Conservation (phyloP, 139 green algal species). For the Chlamydomonas sp. region DNA sequence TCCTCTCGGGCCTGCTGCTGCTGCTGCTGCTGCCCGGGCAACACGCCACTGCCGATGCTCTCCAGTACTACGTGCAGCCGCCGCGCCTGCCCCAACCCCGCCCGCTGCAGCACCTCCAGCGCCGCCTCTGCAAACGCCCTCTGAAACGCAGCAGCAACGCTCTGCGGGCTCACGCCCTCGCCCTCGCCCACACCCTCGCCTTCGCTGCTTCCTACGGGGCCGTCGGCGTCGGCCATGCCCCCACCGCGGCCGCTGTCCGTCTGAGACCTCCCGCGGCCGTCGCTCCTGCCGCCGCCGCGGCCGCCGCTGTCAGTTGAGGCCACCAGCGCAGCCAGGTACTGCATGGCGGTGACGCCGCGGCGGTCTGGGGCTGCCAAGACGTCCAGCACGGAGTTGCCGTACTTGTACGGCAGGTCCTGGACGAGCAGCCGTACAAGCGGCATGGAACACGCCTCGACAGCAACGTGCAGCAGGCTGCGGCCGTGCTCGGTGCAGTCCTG, state of each 20-base stretch:
- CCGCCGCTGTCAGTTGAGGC: neutral
- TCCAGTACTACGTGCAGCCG: neutral
- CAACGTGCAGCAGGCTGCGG: conserved; percentile 19
- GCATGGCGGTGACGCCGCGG: neutral
- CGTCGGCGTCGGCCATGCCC: no score
- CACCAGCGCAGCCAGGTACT: neutral
- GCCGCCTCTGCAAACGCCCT: no score
- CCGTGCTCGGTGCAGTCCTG: neutral
- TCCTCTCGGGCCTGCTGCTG: neutral
- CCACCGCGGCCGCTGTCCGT: no score
- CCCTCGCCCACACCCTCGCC: no score
- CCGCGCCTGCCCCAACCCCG: neutral
- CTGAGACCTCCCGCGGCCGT: neutral
- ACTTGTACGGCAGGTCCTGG: neutral
- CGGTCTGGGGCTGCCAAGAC: neutral
- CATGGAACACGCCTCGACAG: conserved; percentile 4
- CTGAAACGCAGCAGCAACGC: no score
- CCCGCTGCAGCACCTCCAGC: neutral
- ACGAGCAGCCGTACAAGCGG: conserved; percentile 8
- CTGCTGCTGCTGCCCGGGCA: neutral
- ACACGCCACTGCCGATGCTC: neutral
- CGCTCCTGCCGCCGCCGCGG: neutral
- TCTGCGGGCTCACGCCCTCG: no score
- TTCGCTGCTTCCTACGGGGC: no score
- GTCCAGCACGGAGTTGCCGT: neutral